Percentiles rank a stretch among this genome's conserved stretches.
phyloP scores from a whole-genome alignment of 208 protist genomes.

The Leishmania braziliensis region DNA sequence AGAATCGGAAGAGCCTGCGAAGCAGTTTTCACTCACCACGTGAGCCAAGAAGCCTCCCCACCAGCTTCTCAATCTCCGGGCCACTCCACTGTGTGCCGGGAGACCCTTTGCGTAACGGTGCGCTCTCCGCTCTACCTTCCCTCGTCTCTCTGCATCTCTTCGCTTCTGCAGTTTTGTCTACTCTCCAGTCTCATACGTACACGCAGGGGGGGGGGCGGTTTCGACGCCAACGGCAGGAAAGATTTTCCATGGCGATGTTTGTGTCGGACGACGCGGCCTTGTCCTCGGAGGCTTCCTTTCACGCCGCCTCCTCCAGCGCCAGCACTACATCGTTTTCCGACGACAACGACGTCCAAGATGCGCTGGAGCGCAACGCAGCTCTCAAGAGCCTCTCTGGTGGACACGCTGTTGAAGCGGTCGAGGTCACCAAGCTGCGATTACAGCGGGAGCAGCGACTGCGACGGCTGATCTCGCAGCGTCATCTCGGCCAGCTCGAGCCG shows the following conservation, averaged over 20 bases:
- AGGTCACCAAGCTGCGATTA: constrained; percentile 43
- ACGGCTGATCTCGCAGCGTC: constrained; percentile 63
- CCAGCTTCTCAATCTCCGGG: background rate
- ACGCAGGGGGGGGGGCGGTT: background rate
- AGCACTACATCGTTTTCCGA: constrained; percentile 10
- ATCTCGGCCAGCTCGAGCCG: constrained; percentile 37
- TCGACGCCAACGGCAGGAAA: background rate
- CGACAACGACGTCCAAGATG: constrained; percentile 7
- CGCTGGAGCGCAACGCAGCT: background rate
- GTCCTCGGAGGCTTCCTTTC: constrained; percentile 5
- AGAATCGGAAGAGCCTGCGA: background rate
- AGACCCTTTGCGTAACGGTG: background rate
- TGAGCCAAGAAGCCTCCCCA: background rate
- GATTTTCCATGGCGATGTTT: background rate
- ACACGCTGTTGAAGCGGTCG: background rate
- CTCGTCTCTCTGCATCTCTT: background rate
- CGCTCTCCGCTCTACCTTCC: background rate
- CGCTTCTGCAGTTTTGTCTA: background rate
- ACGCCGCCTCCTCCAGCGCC: constrained; percentile 9
- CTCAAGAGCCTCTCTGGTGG: background rate
- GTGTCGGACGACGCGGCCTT: background rate
- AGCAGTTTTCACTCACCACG: background rate
- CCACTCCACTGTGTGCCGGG: background rate
- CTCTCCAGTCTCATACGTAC: background rate
- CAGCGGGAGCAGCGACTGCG: constrained; percentile 63